These are phyloP conservation scores for Coleophoma crateriformis DNA, from an alignment of 2,329 filamentous ascomycete genomes.

Conservation along the genomic window DNA sequence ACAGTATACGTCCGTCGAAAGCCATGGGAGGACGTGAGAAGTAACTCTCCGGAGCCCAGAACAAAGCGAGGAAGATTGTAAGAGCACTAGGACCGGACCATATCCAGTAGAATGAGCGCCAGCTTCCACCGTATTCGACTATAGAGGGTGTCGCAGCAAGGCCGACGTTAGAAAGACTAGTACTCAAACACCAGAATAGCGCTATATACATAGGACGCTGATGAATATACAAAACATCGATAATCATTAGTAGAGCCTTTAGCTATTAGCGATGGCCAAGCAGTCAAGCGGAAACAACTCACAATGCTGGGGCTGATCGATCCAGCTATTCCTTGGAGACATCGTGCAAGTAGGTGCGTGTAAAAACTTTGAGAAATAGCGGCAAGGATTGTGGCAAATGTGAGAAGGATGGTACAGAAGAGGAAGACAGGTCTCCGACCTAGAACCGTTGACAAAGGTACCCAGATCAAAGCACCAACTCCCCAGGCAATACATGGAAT, in stretches of 20 bases:
- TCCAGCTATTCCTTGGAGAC: constrained; percentile 27
- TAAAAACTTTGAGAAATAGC: constrained; percentile 20
- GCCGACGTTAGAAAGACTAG: constrained; percentile 16
- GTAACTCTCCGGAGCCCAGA: constrained; percentile 32
- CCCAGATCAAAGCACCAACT: constrained; percentile 30
- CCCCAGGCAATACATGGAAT: constrained; percentile 28
- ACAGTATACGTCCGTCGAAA: constrained; percentile 32
- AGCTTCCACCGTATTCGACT: constrained; percentile 20
- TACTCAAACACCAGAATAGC: constrained; percentile 27
- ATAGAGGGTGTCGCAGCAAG: constrained; percentile 24
- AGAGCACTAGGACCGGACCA: constrained; percentile 22
- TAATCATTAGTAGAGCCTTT: constrained; percentile 29
- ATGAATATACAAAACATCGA: constrained; percentile 33
- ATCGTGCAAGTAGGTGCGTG: constrained; percentile 23
- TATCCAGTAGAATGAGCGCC: constrained; percentile 27
- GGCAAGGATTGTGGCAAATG: constrained; percentile 23
- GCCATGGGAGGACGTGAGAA: constrained; percentile 34
- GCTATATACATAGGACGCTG: constrained; percentile 29
- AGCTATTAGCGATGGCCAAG: background rate
- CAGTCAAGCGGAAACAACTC: constrained; percentile 4
- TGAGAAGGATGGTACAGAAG: constrained; percentile 21
- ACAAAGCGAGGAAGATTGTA: constrained; percentile 22
- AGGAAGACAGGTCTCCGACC: constrained; percentile 32
- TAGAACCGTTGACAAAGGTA: constrained; percentile 30
- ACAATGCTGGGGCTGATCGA: constrained; percentile 26